Conservation (phyloP, 2,329 filamentous ascomycete genomes). For the Beauveria asiatica region DNA sequence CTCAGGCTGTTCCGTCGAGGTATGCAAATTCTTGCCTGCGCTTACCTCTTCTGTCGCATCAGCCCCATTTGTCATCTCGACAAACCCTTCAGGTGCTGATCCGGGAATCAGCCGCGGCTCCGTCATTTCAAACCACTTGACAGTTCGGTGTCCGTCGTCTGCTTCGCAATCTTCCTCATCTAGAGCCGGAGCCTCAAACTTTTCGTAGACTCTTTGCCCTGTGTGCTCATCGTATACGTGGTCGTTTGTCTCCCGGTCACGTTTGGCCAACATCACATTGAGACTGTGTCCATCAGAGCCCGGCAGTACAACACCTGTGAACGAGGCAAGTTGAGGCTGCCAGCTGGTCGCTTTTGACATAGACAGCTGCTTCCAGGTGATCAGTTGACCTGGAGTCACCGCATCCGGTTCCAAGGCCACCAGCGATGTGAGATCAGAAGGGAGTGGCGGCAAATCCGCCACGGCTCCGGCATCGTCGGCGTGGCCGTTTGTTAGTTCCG, state of each 20-base stretch:
- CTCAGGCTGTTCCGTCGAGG: conserved; percentile 18
- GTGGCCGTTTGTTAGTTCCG: background rate
- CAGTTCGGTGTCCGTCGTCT: conserved; percentile 52
- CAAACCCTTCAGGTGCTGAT: conserved; percentile 21
- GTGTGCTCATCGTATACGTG: conserved; percentile 56
- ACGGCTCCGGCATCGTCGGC: conserved; percentile 23
- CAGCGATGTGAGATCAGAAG: conserved; percentile 47
- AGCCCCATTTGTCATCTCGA: conserved; percentile 6
- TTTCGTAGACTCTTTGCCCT: conserved; percentile 65
- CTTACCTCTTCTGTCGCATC: conserved; percentile 12
- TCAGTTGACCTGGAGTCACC: conserved; percentile 50
- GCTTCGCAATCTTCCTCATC: conserved; percentile 49
- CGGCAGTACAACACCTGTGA: conserved; percentile 58
- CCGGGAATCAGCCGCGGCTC: conserved; percentile 56
- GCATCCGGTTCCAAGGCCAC: conserved; percentile 39
- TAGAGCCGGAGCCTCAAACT: conserved; percentile 64
- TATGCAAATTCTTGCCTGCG: conserved; percentile 19
- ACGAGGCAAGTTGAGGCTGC: conserved; percentile 54
- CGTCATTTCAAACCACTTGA: conserved; percentile 55
- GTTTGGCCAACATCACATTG: conserved; percentile 56
- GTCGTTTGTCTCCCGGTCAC: conserved; percentile 53
- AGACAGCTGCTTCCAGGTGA: conserved; percentile 59
- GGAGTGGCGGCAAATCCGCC: conserved; percentile 56
- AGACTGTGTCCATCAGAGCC: conserved; percentile 45
- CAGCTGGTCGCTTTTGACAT: conserved; percentile 55